Evolutionary conservation across 2,329 filamentous ascomycete species (phyloP), one percentile per base, ranked within the genome.

Genomic region (Parastagonospora nodorum): DNA sequence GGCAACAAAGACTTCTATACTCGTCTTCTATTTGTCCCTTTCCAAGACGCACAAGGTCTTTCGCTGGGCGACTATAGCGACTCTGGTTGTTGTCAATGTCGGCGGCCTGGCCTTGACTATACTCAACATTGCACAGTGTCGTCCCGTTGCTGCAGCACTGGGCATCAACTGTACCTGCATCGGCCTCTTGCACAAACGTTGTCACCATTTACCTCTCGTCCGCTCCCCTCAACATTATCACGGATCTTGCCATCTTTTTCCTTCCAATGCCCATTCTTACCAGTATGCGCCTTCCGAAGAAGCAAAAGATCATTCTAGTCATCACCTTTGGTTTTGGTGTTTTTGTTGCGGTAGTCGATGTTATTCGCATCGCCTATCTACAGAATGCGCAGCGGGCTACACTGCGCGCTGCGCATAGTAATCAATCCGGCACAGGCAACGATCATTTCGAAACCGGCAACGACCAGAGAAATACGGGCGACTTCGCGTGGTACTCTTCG

Each of bases 1-100:
- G 90, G 86, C 88, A 2, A 91, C 90, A 43, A 97, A 97, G 75
- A 92, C 90, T 0, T 95, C 91, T n/a, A 90, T 97, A 63, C 80
- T 97, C 50, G 82, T 94, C 45, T 97, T 97, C 74, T 97, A 95
- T 75, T 80, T 97, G 42, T 87, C 88, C 35, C 80, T 97, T 41
- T 89, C 90, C 24, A 88, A 87, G 63, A 89, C 90, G 51, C 86
- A 95, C 60, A 84, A 85, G 56, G 79, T 92, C 42, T 87, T 96
- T 58, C 85, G 88, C 51, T 84, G 88, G 74, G 86, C 87, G n/a
- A 94, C 90, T n/a, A 92, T 92, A 78, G 79, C 82, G 4, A 91
- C 89, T 0, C 78, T 97, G 1, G 79, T 78, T 41, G 81, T 96
- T 16, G 91, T 96, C 69, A 95, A 94, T 65, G 69, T 87, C 7